These are phyloP conservation scores for Exserohilum turcica DNA, from an alignment of 2,329 filamentous ascomycete genomes.

Conservation along the genomic window DNA sequence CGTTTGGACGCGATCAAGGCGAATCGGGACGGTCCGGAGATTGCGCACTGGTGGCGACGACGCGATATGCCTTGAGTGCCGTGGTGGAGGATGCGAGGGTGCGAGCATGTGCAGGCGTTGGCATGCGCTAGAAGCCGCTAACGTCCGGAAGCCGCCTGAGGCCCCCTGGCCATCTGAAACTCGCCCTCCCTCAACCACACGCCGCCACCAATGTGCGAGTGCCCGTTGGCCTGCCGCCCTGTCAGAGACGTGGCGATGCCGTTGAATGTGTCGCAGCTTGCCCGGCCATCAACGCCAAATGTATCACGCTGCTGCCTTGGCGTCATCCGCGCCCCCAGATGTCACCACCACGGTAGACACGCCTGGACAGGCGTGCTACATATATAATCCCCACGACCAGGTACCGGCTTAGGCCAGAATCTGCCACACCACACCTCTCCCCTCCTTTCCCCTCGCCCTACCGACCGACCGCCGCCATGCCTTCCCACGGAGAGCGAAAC, in stretches of 20 bases:
- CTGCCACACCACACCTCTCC: background rate
- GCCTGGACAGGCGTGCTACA: background rate
- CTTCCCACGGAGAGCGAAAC: conserved; percentile 59
- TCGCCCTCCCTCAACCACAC: background rate
- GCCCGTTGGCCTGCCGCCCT: background rate
- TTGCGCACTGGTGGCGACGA: background rate
- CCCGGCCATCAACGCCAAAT: conserved; percentile 5
- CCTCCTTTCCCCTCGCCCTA: background rate
- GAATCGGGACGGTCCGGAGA: conserved; percentile 1
- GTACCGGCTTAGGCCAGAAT: background rate
- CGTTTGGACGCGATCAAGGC: background rate
- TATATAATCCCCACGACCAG: conserved; percentile 3
- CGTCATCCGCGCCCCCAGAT: conserved; percentile 1
- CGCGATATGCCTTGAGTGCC: background rate
- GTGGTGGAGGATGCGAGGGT: background rate
- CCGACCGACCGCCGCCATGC: conserved; percentile 36
- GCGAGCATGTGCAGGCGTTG: background rate
- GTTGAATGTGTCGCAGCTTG: conserved; percentile 10
- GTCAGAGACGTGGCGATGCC: conserved; percentile 2
- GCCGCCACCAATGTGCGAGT: background rate
- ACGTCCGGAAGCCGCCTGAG: conserved; percentile 8
- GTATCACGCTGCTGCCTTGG: conserved; percentile 9
- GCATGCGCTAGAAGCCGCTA: conserved; percentile 5
- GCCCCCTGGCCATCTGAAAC: background rate
- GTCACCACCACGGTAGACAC: background rate